phyloP scores from a whole-genome alignment of 345 rosid species.

The Ceriops decandra region DNA sequence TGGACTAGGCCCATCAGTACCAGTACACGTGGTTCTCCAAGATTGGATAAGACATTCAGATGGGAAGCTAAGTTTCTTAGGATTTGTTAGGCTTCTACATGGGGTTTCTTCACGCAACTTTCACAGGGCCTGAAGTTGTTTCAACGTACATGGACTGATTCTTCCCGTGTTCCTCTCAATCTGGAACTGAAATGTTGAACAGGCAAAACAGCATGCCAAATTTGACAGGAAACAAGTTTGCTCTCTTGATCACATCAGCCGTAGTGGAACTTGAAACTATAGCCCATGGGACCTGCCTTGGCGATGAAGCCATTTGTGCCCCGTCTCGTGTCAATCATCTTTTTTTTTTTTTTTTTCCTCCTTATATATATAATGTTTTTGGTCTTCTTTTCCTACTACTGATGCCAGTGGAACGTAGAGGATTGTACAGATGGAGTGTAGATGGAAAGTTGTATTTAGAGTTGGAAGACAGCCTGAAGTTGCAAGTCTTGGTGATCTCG shows the following conservation, averaged over 20 bases:
- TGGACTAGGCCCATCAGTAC: conserved; percentile 76
- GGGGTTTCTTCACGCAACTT: conserved; percentile 72
- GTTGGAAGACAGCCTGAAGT: conserved; percentile 22
- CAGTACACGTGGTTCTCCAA: conserved; percentile 81
- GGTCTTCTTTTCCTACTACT: conserved; percentile 12
- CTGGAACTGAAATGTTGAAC: conserved; percentile 11
- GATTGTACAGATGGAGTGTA: conserved; percentile 45
- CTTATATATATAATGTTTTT: not conserved
- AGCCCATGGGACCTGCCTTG: conserved; percentile 9
- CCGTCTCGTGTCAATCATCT: conserved; percentile 17
- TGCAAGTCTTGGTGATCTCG: conserved; percentile 14
- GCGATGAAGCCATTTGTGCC: conserved; percentile 8
- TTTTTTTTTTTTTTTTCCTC: no score
- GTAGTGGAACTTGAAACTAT: conserved; percentile 2
- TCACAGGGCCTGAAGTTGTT: conserved; percentile 47
- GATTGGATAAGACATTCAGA: conserved; percentile 89
- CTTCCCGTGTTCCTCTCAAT: not conserved
- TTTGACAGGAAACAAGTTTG: conserved; percentile 1
- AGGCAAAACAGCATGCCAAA: conserved; percentile 2
- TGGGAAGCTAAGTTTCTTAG: conserved; percentile 82
- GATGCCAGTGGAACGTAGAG: conserved; percentile 27
- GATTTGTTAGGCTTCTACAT: conserved; percentile 83
- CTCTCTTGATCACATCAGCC: not conserved
- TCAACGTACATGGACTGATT: not conserved
- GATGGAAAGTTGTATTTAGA: conserved; percentile 29